phyloP scores from a whole-genome alignment of 805 yeast species.

The Naumovozyma dairenensis region DNA sequence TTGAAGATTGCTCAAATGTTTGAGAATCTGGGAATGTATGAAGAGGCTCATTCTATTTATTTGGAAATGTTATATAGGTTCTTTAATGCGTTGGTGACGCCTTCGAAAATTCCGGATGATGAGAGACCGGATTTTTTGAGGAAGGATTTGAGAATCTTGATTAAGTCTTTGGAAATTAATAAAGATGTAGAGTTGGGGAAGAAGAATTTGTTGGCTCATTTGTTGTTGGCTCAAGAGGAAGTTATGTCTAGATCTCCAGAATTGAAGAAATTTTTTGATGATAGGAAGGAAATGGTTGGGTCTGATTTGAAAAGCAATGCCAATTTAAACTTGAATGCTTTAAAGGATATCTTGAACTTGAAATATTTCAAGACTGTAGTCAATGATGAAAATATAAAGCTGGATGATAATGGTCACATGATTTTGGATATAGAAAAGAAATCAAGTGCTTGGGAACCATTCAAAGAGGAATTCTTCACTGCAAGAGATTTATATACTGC shows the following conservation, averaged over 20 bases:
- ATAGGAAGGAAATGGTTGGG: conserved; percentile 19
- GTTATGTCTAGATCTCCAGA: conserved; percentile 37
- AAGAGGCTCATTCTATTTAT: conserved; percentile 60
- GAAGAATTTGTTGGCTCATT: conserved; percentile 51
- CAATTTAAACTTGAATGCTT: not conserved
- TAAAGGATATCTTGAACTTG: conserved; percentile 1
- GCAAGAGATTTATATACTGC: conserved; percentile 72
- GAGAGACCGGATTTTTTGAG: conserved; percentile 51
- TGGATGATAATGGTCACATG: conserved; percentile 26
- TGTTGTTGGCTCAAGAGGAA: conserved; percentile 57
- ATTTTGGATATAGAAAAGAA: conserved; percentile 28
- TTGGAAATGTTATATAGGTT: conserved; percentile 54
- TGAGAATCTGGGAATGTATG: conserved; percentile 51
- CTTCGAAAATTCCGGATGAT: conserved; percentile 26
- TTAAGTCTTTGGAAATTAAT: conserved; percentile 55
- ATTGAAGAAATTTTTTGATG: conserved; percentile 26
- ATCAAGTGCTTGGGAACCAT: conserved; percentile 58
- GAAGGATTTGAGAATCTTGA: conserved; percentile 58
- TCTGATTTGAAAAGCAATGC: conserved; percentile 8
- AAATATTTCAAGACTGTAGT: conserved; percentile 23
- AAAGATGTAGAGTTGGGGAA: conserved; percentile 41
- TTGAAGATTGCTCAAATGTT: conserved; percentile 81
- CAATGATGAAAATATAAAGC: conserved; percentile 18
- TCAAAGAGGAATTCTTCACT: conserved; percentile 66
- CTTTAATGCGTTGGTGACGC: conserved; percentile 41